Percentiles rank a stretch among this genome's conserved stretches.
Evolutionary conservation across 371 early-diverging fungal genomes (phyloP).

Genomic region (Mucor velutinosus): DNA sequence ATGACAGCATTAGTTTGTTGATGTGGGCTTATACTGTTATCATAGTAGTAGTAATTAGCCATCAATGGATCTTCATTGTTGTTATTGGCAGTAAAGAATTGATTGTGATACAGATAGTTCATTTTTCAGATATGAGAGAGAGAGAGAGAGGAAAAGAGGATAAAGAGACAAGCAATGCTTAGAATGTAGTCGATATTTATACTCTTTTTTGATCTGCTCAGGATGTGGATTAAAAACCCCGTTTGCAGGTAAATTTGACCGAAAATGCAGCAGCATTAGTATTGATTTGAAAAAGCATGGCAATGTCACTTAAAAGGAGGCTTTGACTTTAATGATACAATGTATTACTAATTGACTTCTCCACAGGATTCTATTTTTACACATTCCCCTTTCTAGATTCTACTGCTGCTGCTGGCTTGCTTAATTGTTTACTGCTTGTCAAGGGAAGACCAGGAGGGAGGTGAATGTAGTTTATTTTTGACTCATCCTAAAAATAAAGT

Average conservation of each 20-base stretch:
- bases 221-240: not conserved
- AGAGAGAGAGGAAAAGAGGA: not conserved
- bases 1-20: not conserved
- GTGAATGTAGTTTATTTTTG: conserved; percentile 1
- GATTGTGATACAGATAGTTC: not conserved
- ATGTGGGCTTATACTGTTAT: not conserved
- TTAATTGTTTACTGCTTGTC: not conserved
- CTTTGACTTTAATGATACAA: conserved; percentile 6
- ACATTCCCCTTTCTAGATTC: not conserved
- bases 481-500: conserved; percentile 1
- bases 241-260: conserved; percentile 1
- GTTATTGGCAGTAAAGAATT: not conserved
- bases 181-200: not conserved
- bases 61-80: not conserved
- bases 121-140: not conserved
- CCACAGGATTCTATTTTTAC: not conserved
- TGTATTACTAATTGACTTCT: conserved; percentile 9
- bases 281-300: not conserved
- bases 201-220: not conserved
- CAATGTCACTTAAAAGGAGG: conserved; percentile 6
- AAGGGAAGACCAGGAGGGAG: not conserved
- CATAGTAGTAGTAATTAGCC: not conserved
- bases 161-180: not conserved
- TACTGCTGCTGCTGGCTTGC: not conserved
- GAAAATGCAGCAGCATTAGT: not conserved